Percentiles rank a stretch among this genome's conserved stretches.
Conservation (phyloP, 1,284 basidiomycete species). For the Tilletia indica region DNA sequence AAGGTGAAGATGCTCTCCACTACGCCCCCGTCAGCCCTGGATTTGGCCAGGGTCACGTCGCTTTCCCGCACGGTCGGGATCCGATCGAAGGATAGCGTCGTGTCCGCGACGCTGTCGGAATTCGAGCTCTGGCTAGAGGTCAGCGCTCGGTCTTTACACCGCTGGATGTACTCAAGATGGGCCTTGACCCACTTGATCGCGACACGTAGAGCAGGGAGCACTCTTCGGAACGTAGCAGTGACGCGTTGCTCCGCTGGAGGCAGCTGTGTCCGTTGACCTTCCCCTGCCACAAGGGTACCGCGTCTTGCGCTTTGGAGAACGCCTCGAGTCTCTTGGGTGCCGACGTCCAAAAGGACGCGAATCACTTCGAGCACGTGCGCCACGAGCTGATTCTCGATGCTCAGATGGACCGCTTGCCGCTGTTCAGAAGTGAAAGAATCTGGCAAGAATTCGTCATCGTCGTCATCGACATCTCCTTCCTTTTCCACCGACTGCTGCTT, state of each 20-base stretch:
- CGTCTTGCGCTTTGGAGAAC: constrained; percentile 9
- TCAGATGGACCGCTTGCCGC: constrained; percentile 27
- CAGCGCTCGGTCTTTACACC: constrained; percentile 35
- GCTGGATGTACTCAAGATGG: constrained; percentile 70
- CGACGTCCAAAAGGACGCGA: constrained; percentile 68
- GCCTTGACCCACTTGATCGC: constrained; percentile 82
- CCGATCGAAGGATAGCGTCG: background rate
- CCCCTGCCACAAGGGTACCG: background rate
- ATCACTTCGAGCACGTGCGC: constrained; percentile 73
- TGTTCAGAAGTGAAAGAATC: constrained; percentile 2
- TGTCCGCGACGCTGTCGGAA: background rate
- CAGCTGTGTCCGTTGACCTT: background rate
- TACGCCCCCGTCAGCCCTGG: constrained; percentile 18
- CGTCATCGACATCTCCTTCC: background rate
- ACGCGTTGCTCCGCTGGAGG: constrained; percentile 53
- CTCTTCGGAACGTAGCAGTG: constrained; percentile 78
- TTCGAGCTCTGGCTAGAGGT: constrained; percentile 27
- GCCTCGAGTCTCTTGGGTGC: constrained; percentile 60
- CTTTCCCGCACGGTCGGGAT: background rate
- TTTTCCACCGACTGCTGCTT: background rate
- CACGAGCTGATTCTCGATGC: constrained; percentile 68
- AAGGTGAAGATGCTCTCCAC: constrained; percentile 60
- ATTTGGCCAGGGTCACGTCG: constrained; percentile 8
- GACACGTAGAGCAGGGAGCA: constrained; percentile 80
- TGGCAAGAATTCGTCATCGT: constrained; percentile 6